Conservation (phyloP, 768 basidiomycete species). For the Leccinum pellstonianum region DNA sequence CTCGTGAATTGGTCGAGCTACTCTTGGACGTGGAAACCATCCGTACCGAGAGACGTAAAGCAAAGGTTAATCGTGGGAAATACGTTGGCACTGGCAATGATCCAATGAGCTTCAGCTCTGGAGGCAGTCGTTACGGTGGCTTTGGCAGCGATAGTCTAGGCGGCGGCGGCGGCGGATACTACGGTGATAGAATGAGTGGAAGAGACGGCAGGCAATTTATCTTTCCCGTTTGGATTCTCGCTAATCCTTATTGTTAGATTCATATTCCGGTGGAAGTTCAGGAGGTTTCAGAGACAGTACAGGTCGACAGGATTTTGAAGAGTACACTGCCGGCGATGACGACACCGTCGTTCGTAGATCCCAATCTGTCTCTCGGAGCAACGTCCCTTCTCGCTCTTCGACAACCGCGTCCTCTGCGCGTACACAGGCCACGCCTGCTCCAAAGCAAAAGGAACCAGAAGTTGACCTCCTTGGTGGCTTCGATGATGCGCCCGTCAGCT, state of each 20-base stretch:
- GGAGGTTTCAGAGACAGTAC: slow-evolving; percentile 61
- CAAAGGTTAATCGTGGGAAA: slow-evolving; percentile 87
- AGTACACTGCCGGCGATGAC: slow-evolving; percentile 96
- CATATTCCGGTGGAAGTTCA: slow-evolving; percentile 43
- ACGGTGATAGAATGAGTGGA: slow-evolving; percentile 42
- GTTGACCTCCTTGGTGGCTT: slow-evolving; percentile 80
- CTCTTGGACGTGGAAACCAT: slow-evolving; percentile 91
- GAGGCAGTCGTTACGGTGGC: slow-evolving; percentile 63
- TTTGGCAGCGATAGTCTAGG: slow-evolving; percentile 57
- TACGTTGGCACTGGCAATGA: slow-evolving; percentile 89
- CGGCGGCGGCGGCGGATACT: slow-evolving; percentile 39
- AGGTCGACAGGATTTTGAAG: slow-evolving; percentile 70
- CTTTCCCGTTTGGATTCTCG: slow-evolving; percentile 1
- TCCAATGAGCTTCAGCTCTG: slow-evolving; percentile 59
- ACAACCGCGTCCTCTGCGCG: slow-evolving; percentile 42
- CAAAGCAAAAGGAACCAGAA: slow-evolving; percentile 47
- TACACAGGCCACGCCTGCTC: slow-evolving; percentile 24
- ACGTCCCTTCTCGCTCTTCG: slow-evolving; percentile 27
- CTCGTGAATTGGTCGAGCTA: slow-evolving; percentile 89
- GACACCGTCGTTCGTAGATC: slow-evolving; percentile 49
- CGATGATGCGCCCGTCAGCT: slow-evolving; percentile 50
- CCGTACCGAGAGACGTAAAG: slow-evolving; percentile 84
- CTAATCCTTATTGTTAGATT: slow-evolving; percentile 29
- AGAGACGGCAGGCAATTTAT: slow-evolving; percentile 36
- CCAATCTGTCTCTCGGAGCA: slow-evolving; percentile 38